A percentile compares a stretch with the other conserved stretches of the same genome.
These are phyloP conservation scores for Geosiphon pyriformis DNA, from an alignment of 192 early-diverging fungal species.

Conservation along the genomic window DNA sequence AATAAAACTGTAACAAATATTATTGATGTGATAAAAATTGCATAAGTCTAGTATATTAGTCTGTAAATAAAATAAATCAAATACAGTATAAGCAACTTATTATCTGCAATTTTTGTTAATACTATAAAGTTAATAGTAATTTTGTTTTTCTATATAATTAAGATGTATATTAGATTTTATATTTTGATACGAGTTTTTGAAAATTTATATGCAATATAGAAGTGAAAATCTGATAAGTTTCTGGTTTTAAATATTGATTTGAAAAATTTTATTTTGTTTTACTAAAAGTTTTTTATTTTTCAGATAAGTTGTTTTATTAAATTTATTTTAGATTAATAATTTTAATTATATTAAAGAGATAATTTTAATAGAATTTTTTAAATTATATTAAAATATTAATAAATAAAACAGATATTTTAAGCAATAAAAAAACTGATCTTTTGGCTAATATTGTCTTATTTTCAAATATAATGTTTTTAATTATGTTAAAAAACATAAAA, in stretches of 20 bases:
- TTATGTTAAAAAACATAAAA: too few relatives aligned
- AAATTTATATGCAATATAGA: constrained; percentile 22
- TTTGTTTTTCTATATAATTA: constrained; percentile 22
- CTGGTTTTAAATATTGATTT: constrained; percentile 13
- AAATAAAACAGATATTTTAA: too few relatives aligned
- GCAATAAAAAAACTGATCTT: too few relatives aligned
- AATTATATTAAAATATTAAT: too few relatives aligned
- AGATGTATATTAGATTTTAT: constrained; percentile 17
- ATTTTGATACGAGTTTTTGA: constrained; percentile 18
- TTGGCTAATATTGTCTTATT: too few relatives aligned
- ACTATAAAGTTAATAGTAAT: constrained; percentile 2
- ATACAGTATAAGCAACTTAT: constrained; percentile 5
- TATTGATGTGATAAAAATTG: constrained; percentile 12
- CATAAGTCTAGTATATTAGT: neutral
- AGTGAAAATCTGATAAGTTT: constrained; percentile 18
- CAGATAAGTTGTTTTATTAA: too few relatives aligned
- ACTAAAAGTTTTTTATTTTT: too few relatives aligned
- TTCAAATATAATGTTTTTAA: too few relatives aligned
- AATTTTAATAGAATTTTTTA: too few relatives aligned
- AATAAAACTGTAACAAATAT: constrained; percentile 11
- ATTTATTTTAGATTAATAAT: too few relatives aligned
- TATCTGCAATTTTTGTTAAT: neutral
- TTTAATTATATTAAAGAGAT: too few relatives aligned
- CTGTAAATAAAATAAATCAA: constrained; percentile 5
- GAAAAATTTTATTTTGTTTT: too few relatives aligned